Evolutionary conservation across 2,329 filamentous ascomycete genomes (phyloP).

Genomic region (Sclerotinia subarctica): DNA sequence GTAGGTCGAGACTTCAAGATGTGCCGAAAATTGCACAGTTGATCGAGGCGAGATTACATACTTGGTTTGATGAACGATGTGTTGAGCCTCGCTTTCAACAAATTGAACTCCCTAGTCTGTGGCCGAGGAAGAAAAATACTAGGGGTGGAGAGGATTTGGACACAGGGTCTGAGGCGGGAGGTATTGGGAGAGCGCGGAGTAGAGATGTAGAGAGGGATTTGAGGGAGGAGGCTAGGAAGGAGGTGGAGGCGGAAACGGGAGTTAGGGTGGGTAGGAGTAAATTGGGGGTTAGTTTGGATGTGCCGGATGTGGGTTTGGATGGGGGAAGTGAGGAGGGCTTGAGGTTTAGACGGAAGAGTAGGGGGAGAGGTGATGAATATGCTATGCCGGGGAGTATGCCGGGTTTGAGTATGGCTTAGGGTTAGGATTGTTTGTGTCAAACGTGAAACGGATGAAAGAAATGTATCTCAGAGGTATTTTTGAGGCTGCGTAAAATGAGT

Average conservation of each 20-base stretch:
- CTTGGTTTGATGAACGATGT: conserved; percentile 83
- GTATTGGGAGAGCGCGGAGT: conserved; percentile 53
- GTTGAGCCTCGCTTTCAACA: conserved; percentile 86
- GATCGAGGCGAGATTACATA: conserved; percentile 74
- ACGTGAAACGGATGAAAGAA: too few species aligned
- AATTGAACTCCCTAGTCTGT: conserved; percentile 76
- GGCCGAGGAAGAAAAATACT: conserved; percentile 82
- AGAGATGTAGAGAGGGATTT: conserved; percentile 52
- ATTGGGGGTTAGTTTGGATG: conserved; percentile 39
- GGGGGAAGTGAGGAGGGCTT: conserved; percentile 36
- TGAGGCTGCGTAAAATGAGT: not conserved
- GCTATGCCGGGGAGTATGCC: conserved; percentile 41
- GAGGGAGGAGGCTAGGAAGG: conserved; percentile 50
- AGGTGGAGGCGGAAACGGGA: conserved; percentile 46
- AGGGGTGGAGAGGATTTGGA: conserved; percentile 61
- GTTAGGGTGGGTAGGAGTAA: conserved; percentile 29
- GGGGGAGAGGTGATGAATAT: conserved; percentile 38
- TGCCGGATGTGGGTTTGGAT: conserved; percentile 35
- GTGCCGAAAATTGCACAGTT: conserved; percentile 86
- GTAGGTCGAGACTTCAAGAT: conserved; percentile 75
- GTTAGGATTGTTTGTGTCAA: not conserved
- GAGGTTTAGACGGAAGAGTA: conserved; percentile 36
- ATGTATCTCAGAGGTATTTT: not conserved
- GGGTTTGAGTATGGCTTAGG: conserved; percentile 31
- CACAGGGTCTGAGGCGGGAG: conserved; percentile 37